Evolutionary conservation across 352 stramenopile species (phyloP).

Genomic region (Blastocystis sp.): DNA sequence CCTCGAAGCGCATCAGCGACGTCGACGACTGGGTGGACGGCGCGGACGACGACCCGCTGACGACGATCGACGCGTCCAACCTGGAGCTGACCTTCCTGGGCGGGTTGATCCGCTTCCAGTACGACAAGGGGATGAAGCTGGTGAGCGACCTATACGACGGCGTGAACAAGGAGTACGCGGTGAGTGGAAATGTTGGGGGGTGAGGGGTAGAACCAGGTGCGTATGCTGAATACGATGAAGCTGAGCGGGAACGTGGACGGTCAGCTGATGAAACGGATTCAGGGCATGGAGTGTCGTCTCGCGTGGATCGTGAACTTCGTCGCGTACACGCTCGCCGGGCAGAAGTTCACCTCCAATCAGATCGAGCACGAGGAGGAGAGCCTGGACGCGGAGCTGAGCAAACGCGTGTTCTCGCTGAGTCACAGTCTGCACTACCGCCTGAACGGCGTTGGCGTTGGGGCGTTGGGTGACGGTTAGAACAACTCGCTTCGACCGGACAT

Average conservation of each 20-base stretch:
- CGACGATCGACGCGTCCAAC: background rate
- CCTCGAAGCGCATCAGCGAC: background rate
- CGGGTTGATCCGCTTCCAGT: slow-evolving; percentile 10
- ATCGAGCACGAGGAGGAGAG: slow-evolving; percentile 44
- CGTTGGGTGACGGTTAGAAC: background rate
- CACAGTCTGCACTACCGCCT: slow-evolving; percentile 44
- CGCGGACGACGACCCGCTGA: slow-evolving; percentile 40
- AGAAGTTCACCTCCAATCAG: slow-evolving; percentile 51
- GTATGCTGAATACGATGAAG: slow-evolving; percentile 39
- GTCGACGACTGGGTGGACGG: background rate
- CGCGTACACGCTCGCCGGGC: background rate
- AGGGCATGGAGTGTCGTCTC: slow-evolving; percentile 17
- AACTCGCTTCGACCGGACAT: background rate
- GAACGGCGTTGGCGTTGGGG: background rate
- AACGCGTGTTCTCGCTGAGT: slow-evolving; percentile 62
- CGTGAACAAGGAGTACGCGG: slow-evolving; percentile 30
- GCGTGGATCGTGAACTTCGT: slow-evolving; percentile 70
- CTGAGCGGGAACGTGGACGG: background rate
- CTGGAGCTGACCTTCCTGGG: slow-evolving; percentile 29
- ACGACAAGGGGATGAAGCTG: slow-evolving; percentile 29
- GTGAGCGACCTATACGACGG: slow-evolving; percentile 19
- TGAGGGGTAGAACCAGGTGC: slow-evolving; percentile 15
- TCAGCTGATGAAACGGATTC: background rate
- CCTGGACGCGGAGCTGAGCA: slow-evolving; percentile 57
- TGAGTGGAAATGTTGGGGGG: background rate